Conservation (phyloP, 1,139 yeast species). For the Taiozyma sp. region DNA sequence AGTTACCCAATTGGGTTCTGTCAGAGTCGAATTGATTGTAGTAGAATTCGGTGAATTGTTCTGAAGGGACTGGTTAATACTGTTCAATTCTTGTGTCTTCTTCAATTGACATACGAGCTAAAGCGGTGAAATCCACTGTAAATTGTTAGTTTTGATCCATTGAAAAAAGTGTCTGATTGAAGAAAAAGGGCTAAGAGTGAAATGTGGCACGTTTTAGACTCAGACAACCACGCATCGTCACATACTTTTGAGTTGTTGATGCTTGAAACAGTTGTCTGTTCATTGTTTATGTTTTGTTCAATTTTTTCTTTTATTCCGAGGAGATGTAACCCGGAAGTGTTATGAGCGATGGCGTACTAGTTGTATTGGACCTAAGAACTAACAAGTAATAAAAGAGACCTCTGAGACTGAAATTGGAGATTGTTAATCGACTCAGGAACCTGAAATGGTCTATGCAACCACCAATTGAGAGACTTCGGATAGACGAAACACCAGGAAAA, state of each 20-base stretch:
- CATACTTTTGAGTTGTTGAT: neutral
- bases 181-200: neutral
- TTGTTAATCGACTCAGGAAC: no score
- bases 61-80: neutral
- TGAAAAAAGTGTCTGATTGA: neutral
- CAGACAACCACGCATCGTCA: neutral
- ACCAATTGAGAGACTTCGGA: no score
- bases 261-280: neutral
- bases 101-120: neutral
- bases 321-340: neutral
- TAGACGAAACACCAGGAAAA: no score
- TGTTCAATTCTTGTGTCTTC: neutral
- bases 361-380: no score
- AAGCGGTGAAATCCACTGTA: neutral
- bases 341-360: neutral
- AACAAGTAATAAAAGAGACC: no score
- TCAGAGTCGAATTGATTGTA: constrained; percentile 93
- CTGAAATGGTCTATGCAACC: no score
- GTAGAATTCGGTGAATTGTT: constrained; percentile 90
- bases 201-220: neutral
- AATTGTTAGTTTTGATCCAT: neutral
- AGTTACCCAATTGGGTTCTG: constrained; percentile 87
- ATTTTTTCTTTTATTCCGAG: neutral
- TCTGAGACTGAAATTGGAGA: no score
- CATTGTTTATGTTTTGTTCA: neutral